These are phyloP conservation scores for Russula olivacea DNA, from an alignment of 768 basidiomycete genomes.

Conservation along the genomic window DNA sequence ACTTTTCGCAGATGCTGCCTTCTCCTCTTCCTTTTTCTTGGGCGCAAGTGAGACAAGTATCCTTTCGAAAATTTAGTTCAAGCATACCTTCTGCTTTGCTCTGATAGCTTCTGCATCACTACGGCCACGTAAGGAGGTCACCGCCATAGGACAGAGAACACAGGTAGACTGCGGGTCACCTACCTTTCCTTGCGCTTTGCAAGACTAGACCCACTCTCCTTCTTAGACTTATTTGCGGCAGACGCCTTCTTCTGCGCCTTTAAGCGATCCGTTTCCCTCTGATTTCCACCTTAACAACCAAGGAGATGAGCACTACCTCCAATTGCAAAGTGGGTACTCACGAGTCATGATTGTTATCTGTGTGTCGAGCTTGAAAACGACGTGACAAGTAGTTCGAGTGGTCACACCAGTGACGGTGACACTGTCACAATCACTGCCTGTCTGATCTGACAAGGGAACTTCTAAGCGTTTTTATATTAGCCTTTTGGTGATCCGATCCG, in stretches of 20 bases:
- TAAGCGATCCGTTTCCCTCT: slow-evolving; percentile 68
- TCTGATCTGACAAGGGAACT: slow-evolving; percentile 12
- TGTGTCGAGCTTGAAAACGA: neutral
- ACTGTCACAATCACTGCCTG: slow-evolving; percentile 3
- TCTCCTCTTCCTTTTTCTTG: slow-evolving; percentile 34
- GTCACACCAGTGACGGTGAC: slow-evolving; percentile 6
- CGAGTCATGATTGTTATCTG: slow-evolving; percentile 22
- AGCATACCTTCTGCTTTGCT: slow-evolving; percentile 70
- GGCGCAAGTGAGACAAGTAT: neutral
- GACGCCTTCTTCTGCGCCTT: slow-evolving; percentile 70
- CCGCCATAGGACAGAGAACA: slow-evolving; percentile 26
- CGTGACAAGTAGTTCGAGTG: slow-evolving; percentile 2
- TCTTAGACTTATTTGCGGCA: slow-evolving; percentile 52
- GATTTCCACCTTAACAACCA: slow-evolving; percentile 60
- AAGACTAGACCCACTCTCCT: slow-evolving; percentile 58
- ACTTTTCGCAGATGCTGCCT: slow-evolving; percentile 21
- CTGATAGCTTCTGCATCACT: slow-evolving; percentile 74
- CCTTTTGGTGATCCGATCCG: slow-evolving; percentile 25
- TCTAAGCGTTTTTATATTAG: slow-evolving; percentile 22
- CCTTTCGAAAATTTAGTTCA: neutral
- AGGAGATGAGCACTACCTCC: neutral
- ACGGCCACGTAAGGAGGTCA: slow-evolving; percentile 28
- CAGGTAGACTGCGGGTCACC: slow-evolving; percentile 32
- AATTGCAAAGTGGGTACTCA: neutral
- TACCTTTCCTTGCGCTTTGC: slow-evolving; percentile 73